Evolutionary conservation across 169 alveolate species (phyloP), one percentile per base, ranked within the genome.

Genomic region (Plasmodium fragile): DNA sequence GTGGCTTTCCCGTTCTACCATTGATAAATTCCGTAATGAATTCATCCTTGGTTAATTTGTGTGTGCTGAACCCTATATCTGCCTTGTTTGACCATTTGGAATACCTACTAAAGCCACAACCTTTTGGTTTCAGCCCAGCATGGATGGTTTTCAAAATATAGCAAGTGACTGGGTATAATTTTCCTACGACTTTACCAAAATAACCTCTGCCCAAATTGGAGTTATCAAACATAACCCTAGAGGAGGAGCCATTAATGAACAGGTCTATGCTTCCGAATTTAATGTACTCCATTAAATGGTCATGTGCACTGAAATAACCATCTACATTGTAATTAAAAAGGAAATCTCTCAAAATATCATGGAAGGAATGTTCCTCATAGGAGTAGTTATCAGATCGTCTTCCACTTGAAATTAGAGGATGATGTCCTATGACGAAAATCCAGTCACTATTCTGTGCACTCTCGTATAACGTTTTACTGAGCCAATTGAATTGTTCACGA

Each of bases 361-460:
- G 82, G 72, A 89, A 89, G 6, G 94, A 89, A 55, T 39, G 89
- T 59, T 77, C 89, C 72, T 89, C 94, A 89, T 69, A 77, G 45
- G 94, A 89, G 59, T 59, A 89, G 70, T 59, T 89, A 78, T 89
- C 90, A 11, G 94, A 28, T 72, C 94, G 69, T 89, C 94, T 89
- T 8, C 94, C 94, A 79, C 94, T 89, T 36, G 94, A 89, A 55
- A 89, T 59, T 65, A 89, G 82, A 55, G 94, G 94, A 78, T 89
- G 94, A 78, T 89, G 94, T 0, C 94, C 94, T 28, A 89, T 28
- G 22, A 89, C 94, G 72, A 89, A 89, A 41, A 89, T 89, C 94
- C 94, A 89, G 71, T 89, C 94, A 79, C 94, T 89, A 39, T 79
- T 65, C 49, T 89, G 28, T 36, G 94, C 90, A 55, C 94, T 89